Evolutionary conservation across 2,329 filamentous ascomycete genomes (phyloP).

Genomic region (Claviceps quebecensis): DNA sequence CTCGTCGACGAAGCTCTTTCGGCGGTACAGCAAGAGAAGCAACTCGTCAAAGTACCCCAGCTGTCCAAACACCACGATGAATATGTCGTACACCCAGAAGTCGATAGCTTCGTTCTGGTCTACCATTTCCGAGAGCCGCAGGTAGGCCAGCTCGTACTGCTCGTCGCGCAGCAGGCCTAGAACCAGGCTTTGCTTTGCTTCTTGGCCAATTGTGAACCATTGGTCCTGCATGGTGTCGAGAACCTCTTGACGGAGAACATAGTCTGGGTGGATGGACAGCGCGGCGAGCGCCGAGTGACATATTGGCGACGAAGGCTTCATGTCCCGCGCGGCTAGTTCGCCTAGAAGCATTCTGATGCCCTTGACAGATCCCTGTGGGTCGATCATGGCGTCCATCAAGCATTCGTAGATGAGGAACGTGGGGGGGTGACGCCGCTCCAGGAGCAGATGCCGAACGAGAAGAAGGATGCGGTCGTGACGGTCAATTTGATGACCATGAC

Average conservation of each 20-base stretch:
- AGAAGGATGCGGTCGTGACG: conserved; percentile 17
- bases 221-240: conserved; percentile 58
- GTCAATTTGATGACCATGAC: conserved; percentile 10
- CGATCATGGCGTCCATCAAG: conserved; percentile 57
- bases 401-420: conserved; percentile 55
- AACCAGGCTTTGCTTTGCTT: conserved; percentile 53
- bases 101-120: conserved; percentile 40
- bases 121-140: conserved; percentile 53
- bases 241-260: conserved; percentile 56
- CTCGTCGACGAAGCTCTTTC: conserved; percentile 24
- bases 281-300: conserved; percentile 61
- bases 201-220: conserved; percentile 41
- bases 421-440: conserved; percentile 37
- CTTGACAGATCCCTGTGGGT: conserved; percentile 51
- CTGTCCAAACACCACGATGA: conserved; percentile 59
- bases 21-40: conserved; percentile 49
- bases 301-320: conserved; percentile 50
- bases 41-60: conserved; percentile 66
- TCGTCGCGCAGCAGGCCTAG: conserved; percentile 67
- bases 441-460: conserved; percentile 45
- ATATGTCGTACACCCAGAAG: conserved; percentile 65
- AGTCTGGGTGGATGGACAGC: conserved; percentile 75
- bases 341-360: conserved; percentile 49
- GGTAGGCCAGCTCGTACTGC: conserved; percentile 68
- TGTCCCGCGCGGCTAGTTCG: conserved; percentile 51